Evolutionary conservation across 106 monocot genomes (phyloP), one percentile per base, ranked within the genome.

Genomic region (Acorus gramineus): DNA sequence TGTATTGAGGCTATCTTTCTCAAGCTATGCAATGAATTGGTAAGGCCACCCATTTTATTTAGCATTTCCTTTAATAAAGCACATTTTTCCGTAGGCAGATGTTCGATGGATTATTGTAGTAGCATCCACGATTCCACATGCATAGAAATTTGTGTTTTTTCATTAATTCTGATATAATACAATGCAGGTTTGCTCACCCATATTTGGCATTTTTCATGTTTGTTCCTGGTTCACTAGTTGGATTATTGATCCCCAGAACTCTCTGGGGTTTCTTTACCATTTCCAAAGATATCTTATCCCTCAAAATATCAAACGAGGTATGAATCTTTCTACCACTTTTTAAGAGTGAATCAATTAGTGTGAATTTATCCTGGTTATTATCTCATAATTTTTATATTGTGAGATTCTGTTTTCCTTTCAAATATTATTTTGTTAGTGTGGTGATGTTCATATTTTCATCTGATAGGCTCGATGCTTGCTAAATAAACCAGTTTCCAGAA

Each of bases 201-300:
- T 98, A 73, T 71, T 78, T 98, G 77, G 98, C 85, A 63, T 92
- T 88, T 72, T 61, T 85, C 50, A 88, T 89, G 98, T 98, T 98
- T 79, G 73, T 98, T 12, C 98, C 98, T 63, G 64, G 85, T 60
- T 77, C 98, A 62, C 8, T 98, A 44, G 59, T 85, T 53, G 98
- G 98, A 65, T 73, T 92, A 50, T 73, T 98, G 57, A 77, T 89
- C 64, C 98, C 98, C 28, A 81, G 72, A 64, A 72, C 80, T 46
- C 44, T 88, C 64, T 88, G 81, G 78, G 85, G 84, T 63, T 79
- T 65, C 58, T 79, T 76, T 71, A 61, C 69, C 12, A 28, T 79
- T 42, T 82, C 78, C 74, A 69, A 75, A 60, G 72, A 76, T 52
- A 57, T 53, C 9, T 14, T 62, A 56, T 63, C 3, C 47, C 53